Evolutionary conservation across 23 red algal genomes (phyloP), one percentile per base, ranked within the genome.

Genomic region (Agarophyton chilense): DNA sequence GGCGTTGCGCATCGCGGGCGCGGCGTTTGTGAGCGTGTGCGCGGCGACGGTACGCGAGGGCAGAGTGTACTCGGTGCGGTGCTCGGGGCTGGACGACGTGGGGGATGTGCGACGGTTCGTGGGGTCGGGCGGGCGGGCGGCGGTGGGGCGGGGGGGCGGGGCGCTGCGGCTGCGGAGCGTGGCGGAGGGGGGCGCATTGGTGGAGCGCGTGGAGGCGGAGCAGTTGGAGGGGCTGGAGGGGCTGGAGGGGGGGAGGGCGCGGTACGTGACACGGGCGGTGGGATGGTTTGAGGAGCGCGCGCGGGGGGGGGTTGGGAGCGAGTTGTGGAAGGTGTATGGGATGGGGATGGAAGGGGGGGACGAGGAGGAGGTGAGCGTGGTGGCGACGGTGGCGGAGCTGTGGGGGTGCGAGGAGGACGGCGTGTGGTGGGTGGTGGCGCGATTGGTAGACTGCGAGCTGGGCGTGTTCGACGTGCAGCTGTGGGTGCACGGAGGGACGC

Each of bases 71-170:
- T 28, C 42, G 46, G 17, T 79, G 46, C 33, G 33, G 24, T 79
- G 74, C 74, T 45, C 42, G 17, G 44, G 10, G 52, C 43, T 79
- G 74, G 74, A 79, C 31, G 74, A 26, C 14, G 45, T 4, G 52
- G 6, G 26, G 21, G 74, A 52, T 16, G 74, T 57, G 49, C 74
- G 46, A 4, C 45, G 6, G 13, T 22, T 25, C 14, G 45, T 36
- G 52, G 46, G 25, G 49, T 22, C 44, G 52, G 16, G 28, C 8
- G 50, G 5, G 72, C 32, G 52, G 17, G 25, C 25, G 13, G 52
- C 72, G 72, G 28, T 22, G 74, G n/a, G 16, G 46, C 33, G 29
- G 2, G 45, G 33, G 74, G n/a, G 46, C 11, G 72, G 16, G 41
- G 25, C 24, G 74, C 29, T 18, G 49, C n/a, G 68, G 42, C 21